Evolutionary conservation across 306 rosid genomes (phyloP).

Genomic region (Cicer judaicum): DNA sequence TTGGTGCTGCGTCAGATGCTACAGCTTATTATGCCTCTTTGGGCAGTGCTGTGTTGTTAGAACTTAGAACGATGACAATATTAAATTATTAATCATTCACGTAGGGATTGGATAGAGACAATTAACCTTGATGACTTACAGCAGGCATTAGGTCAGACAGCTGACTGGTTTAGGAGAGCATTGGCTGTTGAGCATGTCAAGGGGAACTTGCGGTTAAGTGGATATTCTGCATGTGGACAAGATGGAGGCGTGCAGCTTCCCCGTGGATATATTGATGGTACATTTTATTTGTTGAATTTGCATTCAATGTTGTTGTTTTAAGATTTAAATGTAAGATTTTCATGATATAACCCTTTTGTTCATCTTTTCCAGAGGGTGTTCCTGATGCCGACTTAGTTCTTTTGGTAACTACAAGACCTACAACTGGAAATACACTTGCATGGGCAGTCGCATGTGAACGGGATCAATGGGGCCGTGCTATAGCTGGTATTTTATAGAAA

Average conservation of each 20-base stretch:
- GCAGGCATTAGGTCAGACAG: slow-evolving; percentile 96
- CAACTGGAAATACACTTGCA: slow-evolving; percentile 98
- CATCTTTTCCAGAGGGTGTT: slow-evolving; percentile 73
- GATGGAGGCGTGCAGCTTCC: slow-evolving; percentile 99
- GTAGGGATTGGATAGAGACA: slow-evolving; percentile 7
- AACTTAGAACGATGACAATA: not conserved
- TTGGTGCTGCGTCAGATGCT: slow-evolving; percentile 12
- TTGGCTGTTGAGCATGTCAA: slow-evolving; percentile 95
- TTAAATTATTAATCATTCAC: not conserved
- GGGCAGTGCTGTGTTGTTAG: not conserved
- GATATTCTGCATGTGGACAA: slow-evolving; percentile 99
- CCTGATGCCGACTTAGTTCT: slow-evolving; percentile 92
- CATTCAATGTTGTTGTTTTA: slow-evolving; percentile 12
- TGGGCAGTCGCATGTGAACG: slow-evolving; percentile 99
- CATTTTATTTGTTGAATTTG: slow-evolving; percentile 35
- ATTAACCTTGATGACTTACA: slow-evolving; percentile 45
- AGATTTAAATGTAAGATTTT: slow-evolving; percentile 25
- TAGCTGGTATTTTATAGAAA: slow-evolving; percentile 75
- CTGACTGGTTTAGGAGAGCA: slow-evolving; percentile 93
- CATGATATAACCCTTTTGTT: slow-evolving; percentile 32
- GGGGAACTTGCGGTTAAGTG: slow-evolving; percentile 91
- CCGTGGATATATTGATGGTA: slow-evolving; percentile 93
- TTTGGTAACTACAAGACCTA: slow-evolving; percentile 96
- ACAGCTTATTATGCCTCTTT: not conserved
- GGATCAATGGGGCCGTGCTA: slow-evolving; percentile 99